These are phyloP conservation scores for Plasmodium vinckei DNA, from an alignment of 169 alveolate genomes.

Conservation along the genomic window DNA sequence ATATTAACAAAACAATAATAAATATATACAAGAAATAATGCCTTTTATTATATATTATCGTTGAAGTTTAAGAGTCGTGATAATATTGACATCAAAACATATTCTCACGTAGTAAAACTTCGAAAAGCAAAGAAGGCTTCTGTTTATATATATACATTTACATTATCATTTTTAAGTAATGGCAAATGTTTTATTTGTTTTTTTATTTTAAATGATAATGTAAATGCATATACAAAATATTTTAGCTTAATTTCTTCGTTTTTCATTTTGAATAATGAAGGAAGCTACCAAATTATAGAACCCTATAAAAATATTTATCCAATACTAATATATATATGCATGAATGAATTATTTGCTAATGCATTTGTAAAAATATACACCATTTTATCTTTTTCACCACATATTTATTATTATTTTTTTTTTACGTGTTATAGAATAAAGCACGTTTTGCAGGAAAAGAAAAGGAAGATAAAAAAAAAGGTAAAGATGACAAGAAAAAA, in stretches of 20 bases:
- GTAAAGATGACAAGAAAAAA: constrained; percentile 61
- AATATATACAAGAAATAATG: too few species aligned
- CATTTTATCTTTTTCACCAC: not conserved
- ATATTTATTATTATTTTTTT: not conserved
- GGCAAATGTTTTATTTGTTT: constrained; percentile 42
- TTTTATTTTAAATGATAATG: constrained; percentile 20
- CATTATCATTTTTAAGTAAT: constrained; percentile 18
- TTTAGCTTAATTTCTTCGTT: constrained; percentile 20
- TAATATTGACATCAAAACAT: constrained; percentile 13
- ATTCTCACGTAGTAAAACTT: constrained; percentile 58
- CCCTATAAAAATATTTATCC: not conserved
- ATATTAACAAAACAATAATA: not conserved
- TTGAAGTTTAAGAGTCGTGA: constrained; percentile 67
- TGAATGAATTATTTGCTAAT: not conserved
- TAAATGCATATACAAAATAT: constrained; percentile 5
- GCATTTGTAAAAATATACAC: not conserved
- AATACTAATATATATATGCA: not conserved
- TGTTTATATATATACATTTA: constrained; percentile 7
- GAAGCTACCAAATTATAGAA: not conserved
- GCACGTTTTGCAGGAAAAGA: constrained; percentile 44
- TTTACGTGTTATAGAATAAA: constrained; percentile 34
- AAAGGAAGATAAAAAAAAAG: constrained; percentile 56
- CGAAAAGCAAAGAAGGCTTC: constrained; percentile 43
- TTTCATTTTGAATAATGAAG: constrained; percentile 14
- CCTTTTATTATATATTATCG: not conserved